phyloP scores from a whole-genome alignment of 2,329 filamentous ascomycete genomes.

The Colletotrichum sp. region DNA sequence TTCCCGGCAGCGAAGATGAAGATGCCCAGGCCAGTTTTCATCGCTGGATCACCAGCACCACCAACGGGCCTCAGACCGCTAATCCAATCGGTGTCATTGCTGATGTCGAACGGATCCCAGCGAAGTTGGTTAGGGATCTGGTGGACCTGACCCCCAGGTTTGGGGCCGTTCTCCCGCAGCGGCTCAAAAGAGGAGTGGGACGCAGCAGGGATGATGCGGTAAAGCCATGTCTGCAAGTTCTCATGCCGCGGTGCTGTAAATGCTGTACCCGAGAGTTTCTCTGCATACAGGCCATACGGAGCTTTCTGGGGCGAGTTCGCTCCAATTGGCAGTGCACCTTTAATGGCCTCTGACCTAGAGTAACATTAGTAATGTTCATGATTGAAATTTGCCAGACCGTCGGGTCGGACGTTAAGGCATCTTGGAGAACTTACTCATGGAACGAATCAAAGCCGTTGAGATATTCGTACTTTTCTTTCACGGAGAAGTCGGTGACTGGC shows the following conservation, averaged over 20 bases:
- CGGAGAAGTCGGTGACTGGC: slow-evolving; percentile 39
- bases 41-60: slow-evolving; percentile 72
- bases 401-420: rapidly evolving
- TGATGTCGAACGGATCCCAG: slow-evolving; percentile 80
- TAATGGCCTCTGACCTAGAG: slow-evolving; percentile 66
- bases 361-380: background rate
- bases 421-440: slow-evolving; percentile 62
- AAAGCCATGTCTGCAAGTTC: slow-evolving; percentile 66
- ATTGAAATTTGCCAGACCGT: rapidly evolving
- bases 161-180: slow-evolving; percentile 29
- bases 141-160: slow-evolving; percentile 61
- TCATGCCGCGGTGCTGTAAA: slow-evolving; percentile 64
- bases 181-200: slow-evolving; percentile 47
- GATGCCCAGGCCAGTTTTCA: slow-evolving; percentile 72
- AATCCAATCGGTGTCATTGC: slow-evolving; percentile 44
- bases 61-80: slow-evolving; percentile 64
- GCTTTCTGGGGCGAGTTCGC: slow-evolving; percentile 76
- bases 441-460: slow-evolving; percentile 73
- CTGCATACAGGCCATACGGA: slow-evolving; percentile 71
- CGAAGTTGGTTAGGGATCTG: slow-evolving; percentile 84
- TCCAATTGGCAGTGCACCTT: slow-evolving; percentile 69
- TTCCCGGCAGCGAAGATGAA: slow-evolving; percentile 73
- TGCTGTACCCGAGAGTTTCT: slow-evolving; percentile 67
- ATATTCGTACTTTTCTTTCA: slow-evolving; percentile 61
- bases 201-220: slow-evolving; percentile 61